A percentile compares a stretch with the other conserved stretches of the same genome.
These are phyloP conservation scores for Jaltomata sinuosa DNA, from an alignment of 257 asterid species.

Conservation along the genomic window DNA sequence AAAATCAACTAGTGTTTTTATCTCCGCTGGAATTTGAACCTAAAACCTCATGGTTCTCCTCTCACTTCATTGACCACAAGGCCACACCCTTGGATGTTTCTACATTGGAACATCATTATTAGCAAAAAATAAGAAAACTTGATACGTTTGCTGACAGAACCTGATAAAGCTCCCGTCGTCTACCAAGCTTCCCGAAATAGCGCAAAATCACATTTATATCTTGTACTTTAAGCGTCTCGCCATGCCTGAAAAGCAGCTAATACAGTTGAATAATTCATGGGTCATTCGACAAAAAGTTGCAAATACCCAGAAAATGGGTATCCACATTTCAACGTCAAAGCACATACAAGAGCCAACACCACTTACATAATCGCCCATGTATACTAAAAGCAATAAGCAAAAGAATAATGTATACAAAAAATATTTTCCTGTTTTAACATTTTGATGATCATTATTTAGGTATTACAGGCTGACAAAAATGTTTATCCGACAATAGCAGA, in stretches of 20 bases:
- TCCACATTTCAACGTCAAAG: not conserved
- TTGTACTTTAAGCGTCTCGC: constrained; percentile 51
- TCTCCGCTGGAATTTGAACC: not conserved
- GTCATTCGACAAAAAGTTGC: not conserved
- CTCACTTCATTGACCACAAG: not conserved
- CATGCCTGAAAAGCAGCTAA: constrained; percentile 45
- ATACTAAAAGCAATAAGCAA: not conserved
- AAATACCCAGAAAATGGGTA: not conserved
- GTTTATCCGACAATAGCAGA: not conserved
- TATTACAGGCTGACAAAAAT: not conserved
- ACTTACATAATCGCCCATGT: not conserved
- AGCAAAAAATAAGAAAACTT: not conserved
- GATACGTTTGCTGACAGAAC: constrained; percentile 22
- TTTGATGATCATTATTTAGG: not conserved
- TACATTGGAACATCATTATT: not conserved
- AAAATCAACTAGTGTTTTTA: not conserved
- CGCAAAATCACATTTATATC: constrained; percentile 81
- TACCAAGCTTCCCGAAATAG: constrained; percentile 58
- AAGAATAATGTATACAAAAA: not conserved
- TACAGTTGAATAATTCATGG: not conserved
- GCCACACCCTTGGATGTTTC: not conserved
- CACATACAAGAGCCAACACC: not conserved
- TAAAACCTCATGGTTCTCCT: not conserved
- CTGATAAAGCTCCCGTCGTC: constrained; percentile 72
- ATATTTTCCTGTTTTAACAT: not conserved